Conservation (phyloP, 2,329 filamentous ascomycete species). For the Hymenoscyphus fructigenus region DNA sequence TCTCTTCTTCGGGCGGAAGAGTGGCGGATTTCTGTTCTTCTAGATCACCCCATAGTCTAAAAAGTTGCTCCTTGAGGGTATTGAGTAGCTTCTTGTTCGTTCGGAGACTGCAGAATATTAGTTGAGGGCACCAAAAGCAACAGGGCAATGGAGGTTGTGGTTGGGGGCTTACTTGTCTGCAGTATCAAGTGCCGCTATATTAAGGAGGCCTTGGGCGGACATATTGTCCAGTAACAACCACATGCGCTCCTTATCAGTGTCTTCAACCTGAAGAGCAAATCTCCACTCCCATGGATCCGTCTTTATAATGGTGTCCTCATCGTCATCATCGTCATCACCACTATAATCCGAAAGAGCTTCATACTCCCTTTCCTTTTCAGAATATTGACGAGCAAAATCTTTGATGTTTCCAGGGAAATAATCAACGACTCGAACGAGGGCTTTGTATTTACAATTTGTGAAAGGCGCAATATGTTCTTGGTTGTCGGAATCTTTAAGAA, state of each 20-base stretch:
- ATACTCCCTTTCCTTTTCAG: constrained; percentile 42
- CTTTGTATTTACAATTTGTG: constrained; percentile 68
- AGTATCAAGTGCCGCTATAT: constrained; percentile 41
- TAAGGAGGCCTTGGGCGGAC: constrained; percentile 56
- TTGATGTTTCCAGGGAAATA: constrained; percentile 69
- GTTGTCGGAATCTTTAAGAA: constrained; percentile 40
- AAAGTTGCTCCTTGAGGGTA: constrained; percentile 67
- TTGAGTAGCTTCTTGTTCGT: constrained; percentile 48
- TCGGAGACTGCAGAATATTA: constrained; percentile 50
- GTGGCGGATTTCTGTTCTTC: constrained; percentile 63
- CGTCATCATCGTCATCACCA: constrained; percentile 33
- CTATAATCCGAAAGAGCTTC: constrained; percentile 49
- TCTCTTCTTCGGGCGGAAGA: constrained; percentile 25
- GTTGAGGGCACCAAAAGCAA: background rate
- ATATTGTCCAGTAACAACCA: constrained; percentile 67
- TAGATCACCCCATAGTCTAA: constrained; percentile 81
- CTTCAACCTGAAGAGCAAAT: constrained; percentile 78
- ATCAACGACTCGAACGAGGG: constrained; percentile 75
- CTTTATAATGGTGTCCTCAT: constrained; percentile 23
- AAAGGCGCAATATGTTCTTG: constrained; percentile 60
- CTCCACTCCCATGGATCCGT: constrained; percentile 71
- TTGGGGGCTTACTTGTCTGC: constrained; percentile 50
- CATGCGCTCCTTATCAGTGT: constrained; percentile 54
- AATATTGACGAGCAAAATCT: constrained; percentile 63
- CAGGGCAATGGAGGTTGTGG: background rate